These are phyloP conservation scores for Cladosporium sp. DNA, from an alignment of 2,329 filamentous ascomycete species.

Conservation along the genomic window DNA sequence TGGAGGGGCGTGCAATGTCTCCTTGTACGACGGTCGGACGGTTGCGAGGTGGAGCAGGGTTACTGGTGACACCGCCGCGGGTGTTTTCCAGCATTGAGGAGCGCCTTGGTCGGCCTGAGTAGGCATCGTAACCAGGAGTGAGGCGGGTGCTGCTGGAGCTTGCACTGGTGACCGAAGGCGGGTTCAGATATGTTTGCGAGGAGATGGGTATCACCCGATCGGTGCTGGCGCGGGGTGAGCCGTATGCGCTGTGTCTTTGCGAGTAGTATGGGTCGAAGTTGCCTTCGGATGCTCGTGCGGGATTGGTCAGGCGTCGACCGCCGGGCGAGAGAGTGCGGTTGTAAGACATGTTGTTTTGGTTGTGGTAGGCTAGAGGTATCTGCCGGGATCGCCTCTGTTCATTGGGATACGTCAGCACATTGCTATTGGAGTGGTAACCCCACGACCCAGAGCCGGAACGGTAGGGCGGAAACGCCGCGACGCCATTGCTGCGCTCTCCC, in stretches of 20 bases:
- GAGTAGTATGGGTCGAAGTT: conserved; percentile 28
- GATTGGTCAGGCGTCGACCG: conserved; percentile 30
- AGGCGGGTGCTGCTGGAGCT: conserved; percentile 17
- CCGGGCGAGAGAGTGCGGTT: conserved; percentile 32
- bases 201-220: conserved; percentile 35
- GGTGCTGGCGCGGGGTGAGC: conserved; percentile 30
- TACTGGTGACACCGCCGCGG: conserved; percentile 25
- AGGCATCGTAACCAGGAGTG: conserved; percentile 36
- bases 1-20: conserved; percentile 33
- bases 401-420: conserved; percentile 8
- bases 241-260: conserved; percentile 25
- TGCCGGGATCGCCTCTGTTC: conserved; percentile 10
- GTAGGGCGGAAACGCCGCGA: background rate
- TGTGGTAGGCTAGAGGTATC: conserved; percentile 12
- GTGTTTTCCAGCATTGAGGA: conserved; percentile 39
- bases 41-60: conserved; percentile 28
- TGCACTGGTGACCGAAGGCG: conserved; percentile 16
- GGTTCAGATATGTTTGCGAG: conserved; percentile 31
- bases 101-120: conserved; percentile 41
- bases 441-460: conserved; percentile 3
- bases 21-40: conserved; percentile 32
- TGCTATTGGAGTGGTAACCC: conserved; percentile 8
- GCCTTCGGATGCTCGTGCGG: conserved; percentile 27
- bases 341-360: conserved; percentile 27
- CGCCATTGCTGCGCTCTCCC: conserved; percentile 10